Conservation (phyloP, 192 early-diverging fungal genomes). For the Coemansia sp. region DNA sequence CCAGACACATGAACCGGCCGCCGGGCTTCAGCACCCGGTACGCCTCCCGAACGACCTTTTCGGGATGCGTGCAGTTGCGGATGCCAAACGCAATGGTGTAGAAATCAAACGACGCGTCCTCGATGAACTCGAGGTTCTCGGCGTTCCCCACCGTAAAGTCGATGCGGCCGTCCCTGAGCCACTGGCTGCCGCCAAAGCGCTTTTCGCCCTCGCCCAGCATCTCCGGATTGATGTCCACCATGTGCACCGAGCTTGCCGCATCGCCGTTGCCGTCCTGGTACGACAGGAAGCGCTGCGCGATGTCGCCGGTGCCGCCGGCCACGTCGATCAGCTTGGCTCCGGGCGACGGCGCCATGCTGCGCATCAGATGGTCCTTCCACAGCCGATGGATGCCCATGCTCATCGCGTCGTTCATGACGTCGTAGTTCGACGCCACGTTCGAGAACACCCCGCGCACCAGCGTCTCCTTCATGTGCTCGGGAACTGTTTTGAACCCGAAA, state of each 20-base stretch:
- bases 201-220: slow-evolving; percentile 89
- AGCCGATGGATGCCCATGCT: slow-evolving; percentile 87
- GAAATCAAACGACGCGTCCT: slow-evolving; percentile 77
- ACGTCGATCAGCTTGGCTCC: slow-evolving; percentile 89
- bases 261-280: slow-evolving; percentile 70
- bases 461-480: slow-evolving; percentile 78
- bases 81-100: slow-evolving; percentile 99
- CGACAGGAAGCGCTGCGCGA: slow-evolving; percentile 92
- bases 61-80: slow-evolving; percentile 93
- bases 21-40: slow-evolving; percentile 93
- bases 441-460: slow-evolving; percentile 88
- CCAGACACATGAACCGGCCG: slow-evolving; percentile 93
- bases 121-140: slow-evolving; percentile 72
- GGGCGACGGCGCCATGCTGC: slow-evolving; percentile 72
- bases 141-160: slow-evolving; percentile 85
- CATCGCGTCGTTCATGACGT: slow-evolving; percentile 98
- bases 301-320: slow-evolving; percentile 97
- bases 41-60: slow-evolving; percentile 83
- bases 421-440: slow-evolving; percentile 94
- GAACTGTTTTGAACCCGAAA: slow-evolving; percentile 92
- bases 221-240: slow-evolving; percentile 95
- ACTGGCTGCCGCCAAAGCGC: slow-evolving; percentile 57
- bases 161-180: slow-evolving; percentile 58
- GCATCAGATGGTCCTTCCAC: slow-evolving; percentile 96
- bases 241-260: slow-evolving; percentile 59